These are phyloP conservation scores for Schizothecium vesticola DNA, from an alignment of 495 filamentous ascomycete species.

Conservation along the genomic window DNA sequence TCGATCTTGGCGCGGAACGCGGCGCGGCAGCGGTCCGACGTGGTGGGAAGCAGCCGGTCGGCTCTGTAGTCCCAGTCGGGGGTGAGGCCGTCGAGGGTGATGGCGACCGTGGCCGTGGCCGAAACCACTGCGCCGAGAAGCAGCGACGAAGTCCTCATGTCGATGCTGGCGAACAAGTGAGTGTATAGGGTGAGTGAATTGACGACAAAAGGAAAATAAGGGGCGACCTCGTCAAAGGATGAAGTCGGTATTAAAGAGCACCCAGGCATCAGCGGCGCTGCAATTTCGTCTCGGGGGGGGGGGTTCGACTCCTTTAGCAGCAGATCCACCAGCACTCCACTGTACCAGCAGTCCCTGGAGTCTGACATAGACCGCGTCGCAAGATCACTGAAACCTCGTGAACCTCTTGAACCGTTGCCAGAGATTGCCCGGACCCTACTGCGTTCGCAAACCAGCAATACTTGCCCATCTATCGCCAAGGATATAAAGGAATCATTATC, in stretches of 20 bases:
- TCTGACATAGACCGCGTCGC: background rate
- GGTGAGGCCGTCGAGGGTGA: background rate
- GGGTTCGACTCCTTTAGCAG: background rate
- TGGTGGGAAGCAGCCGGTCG: background rate
- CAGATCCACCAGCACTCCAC: background rate
- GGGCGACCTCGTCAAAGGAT: background rate
- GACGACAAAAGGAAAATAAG: background rate
- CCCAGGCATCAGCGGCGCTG: background rate
- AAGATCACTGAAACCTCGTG: background rate
- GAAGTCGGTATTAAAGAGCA: background rate
- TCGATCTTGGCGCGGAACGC: background rate
- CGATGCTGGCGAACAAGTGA: background rate
- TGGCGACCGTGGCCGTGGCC: background rate
- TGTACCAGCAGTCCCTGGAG: background rate
- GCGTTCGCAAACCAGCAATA: background rate
- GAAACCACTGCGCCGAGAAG: background rate
- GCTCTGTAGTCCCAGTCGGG: constrained; percentile 1
- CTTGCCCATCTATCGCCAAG: background rate
- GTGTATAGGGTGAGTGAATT: background rate
- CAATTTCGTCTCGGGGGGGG: background rate
- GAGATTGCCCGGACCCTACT: background rate
- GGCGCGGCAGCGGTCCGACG: background rate
- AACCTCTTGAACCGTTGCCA: background rate
- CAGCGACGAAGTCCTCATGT: background rate
- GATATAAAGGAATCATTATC: background rate